Base-by-base conservation (phyloP, 1,139 yeast genomes). In the Protomyces inouyei region DNA sequence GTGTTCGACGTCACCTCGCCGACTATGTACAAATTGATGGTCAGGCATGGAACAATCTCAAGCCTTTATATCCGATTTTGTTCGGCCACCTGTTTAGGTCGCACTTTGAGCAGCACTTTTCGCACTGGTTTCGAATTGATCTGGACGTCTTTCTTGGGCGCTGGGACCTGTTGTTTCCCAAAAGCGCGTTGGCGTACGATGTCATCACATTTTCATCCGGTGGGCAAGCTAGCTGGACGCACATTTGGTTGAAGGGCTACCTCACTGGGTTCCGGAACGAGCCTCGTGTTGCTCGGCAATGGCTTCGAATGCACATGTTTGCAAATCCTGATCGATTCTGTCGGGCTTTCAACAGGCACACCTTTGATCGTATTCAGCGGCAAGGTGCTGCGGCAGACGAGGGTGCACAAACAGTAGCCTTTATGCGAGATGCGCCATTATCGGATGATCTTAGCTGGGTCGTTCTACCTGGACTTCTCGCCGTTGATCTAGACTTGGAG, bases 111-210 rank as follows among this genome's bases (percentile, higher is more conserved):
- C 38, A 35, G 6, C 37, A n/a, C 10, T 52, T 52, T 35, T 28
- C 40, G 16, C 55, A 52, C 21, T 52, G 55, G 55, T 28, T 52
- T 35, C 38, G 55, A 18, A 35, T 52, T 18, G 55, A 52, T 21
- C 25, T 35, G 4, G 55, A 52, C 25, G 35, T 52, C 4, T 35
- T 32, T 16, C 5, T 52, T 2, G 55, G 55, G 16, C 16, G 21
- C 18, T 52, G 55, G 55, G 21, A 52, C 8, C 8, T 4, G 32
- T 40, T 52, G n/a, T 52, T 52, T 6, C 55, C 55, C 8, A 6
- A 21, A 1, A 21, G 37, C 16, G 43, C 43, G 14, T 36, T 52
- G 5, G 18, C 21, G 12, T 52, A 52, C 23, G 55, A 52, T 12
- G 43, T 52, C 18, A 28, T 52, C 14, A 35, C 43, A 6, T 52